A percentile compares a stretch with the other conserved stretches of the same genome.
Evolutionary conservation across 2,329 filamentous ascomycete species (phyloP).

Genomic region (Talaromyces rugulosus): DNA sequence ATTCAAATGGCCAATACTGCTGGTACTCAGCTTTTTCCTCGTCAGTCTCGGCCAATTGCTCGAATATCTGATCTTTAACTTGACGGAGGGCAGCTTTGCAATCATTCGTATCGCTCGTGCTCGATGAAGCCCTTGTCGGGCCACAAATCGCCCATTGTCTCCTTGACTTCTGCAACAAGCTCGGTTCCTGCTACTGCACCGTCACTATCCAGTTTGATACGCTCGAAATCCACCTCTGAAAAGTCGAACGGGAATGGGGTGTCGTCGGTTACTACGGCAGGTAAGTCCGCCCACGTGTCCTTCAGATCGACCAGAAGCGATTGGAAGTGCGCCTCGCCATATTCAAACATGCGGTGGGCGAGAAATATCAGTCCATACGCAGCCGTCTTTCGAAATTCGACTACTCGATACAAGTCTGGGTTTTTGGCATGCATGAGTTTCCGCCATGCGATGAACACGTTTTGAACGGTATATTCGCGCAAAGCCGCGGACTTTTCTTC

Average conservation of each 20-base stretch:
- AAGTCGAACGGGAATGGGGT: not conserved
- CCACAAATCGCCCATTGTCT: slow-evolving; percentile 24
- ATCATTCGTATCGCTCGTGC: slow-evolving; percentile 23
- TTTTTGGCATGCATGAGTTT: slow-evolving; percentile 26
- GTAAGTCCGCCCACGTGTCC: slow-evolving; percentile 22
- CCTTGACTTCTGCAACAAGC: slow-evolving; percentile 21
- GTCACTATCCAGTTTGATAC: slow-evolving; percentile 24
- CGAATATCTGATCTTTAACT: slow-evolving; percentile 22
- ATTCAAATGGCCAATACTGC: slow-evolving; percentile 27
- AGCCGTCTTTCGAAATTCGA: slow-evolving; percentile 22
- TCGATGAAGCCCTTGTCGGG: slow-evolving; percentile 27
- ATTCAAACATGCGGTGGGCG: slow-evolving; percentile 27
- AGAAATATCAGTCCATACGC: slow-evolving; percentile 26
- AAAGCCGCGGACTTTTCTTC: slow-evolving; percentile 19
- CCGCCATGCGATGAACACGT: slow-evolving; percentile 24
- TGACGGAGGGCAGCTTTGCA: slow-evolving; percentile 23
- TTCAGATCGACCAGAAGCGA: slow-evolving; percentile 26
- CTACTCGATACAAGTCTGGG: slow-evolving; percentile 19
- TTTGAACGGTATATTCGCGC: slow-evolving; percentile 22
- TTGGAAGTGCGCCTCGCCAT: slow-evolving; percentile 27
- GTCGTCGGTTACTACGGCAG: slow-evolving; percentile 6
- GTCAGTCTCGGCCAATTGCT: slow-evolving; percentile 23
- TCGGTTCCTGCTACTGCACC: slow-evolving; percentile 23
- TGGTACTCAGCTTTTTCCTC: slow-evolving; percentile 24
- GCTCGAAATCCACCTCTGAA: slow-evolving; percentile 20